Evolutionary conservation across 108 stramenopile species (phyloP).

Genomic region (Pseudonitzschia delicatissima): DNA sequence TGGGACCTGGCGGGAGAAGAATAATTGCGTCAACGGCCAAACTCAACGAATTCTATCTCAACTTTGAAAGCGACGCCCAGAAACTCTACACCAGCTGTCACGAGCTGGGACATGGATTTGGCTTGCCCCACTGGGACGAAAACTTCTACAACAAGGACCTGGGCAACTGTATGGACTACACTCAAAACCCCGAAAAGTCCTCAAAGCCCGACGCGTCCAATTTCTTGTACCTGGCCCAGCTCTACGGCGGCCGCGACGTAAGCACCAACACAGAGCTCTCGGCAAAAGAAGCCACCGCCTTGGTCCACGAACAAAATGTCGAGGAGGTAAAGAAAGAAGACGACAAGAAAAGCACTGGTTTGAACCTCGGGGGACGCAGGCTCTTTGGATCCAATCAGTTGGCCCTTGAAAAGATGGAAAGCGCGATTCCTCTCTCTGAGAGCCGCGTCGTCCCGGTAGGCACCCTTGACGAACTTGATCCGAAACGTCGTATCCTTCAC

Average conservation of each 20-base stretch:
- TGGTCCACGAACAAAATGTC: not conserved
- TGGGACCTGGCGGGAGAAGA: slow-evolving; percentile 38
- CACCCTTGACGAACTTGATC: not conserved
- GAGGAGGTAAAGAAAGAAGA: not conserved
- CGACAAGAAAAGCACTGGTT: not conserved
- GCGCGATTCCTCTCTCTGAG: not conserved
- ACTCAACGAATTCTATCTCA: slow-evolving; percentile 80
- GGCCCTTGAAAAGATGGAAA: not conserved
- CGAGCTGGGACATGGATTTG: slow-evolving; percentile 68
- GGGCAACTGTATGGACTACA: slow-evolving; percentile 84
- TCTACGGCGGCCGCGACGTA: slow-evolving; percentile 62
- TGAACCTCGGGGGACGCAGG: not conserved
- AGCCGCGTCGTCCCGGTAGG: not conserved
- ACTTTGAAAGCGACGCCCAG: slow-evolving; percentile 43
- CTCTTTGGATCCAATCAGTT: not conserved
- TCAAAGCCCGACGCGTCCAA: slow-evolving; percentile 61
- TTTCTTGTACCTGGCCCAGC: slow-evolving; percentile 49
- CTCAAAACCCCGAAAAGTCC: slow-evolving; percentile 54
- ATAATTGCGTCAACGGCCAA: slow-evolving; percentile 64
- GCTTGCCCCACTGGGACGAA: slow-evolving; percentile 81
- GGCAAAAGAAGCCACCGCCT: not conserved
- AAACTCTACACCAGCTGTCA: slow-evolving; percentile 74
- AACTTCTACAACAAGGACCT: slow-evolving; percentile 74
- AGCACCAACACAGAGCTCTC: not conserved
- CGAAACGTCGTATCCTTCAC: not conserved